Conservation (phyloP, 176 grass and related monocot genomes). For the Triticum dicoccoides region DNA sequence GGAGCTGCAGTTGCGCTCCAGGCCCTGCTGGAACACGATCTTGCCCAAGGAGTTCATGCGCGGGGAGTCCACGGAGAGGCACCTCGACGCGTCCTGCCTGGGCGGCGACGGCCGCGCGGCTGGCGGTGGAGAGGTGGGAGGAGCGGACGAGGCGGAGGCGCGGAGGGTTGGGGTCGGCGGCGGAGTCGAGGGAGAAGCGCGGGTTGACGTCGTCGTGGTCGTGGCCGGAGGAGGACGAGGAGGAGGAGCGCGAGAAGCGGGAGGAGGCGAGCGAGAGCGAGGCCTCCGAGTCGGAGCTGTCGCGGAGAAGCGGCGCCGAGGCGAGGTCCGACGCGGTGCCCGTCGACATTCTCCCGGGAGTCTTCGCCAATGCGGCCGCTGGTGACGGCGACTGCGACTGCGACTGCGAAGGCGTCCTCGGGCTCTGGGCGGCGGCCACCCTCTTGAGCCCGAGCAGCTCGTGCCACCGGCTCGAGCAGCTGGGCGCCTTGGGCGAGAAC, state of each 20-base stretch:
- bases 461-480: conserved; percentile 86
- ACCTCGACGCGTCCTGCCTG: conserved; percentile 5
- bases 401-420: conserved; percentile 17
- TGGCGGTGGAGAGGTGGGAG: not conserved
- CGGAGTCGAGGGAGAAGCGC: conserved; percentile 74
- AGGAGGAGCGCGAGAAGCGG: conserved; percentile 76
- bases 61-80: conserved; percentile 56
- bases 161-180: conserved; percentile 39
- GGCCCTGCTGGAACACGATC: conserved; percentile 73
- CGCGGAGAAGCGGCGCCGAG: conserved; percentile 63
- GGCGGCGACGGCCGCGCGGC: conserved; percentile 6
- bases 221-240: conserved; percentile 64
- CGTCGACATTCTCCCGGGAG: not conserved
- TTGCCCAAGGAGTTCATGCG: conserved; percentile 90
- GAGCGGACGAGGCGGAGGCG: conserved; percentile 55
- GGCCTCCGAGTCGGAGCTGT: conserved; percentile 74
- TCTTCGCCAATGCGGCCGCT: not conserved
- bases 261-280: conserved; percentile 65
- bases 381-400: not conserved
- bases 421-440: conserved; percentile 19
- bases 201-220: conserved; percentile 71
- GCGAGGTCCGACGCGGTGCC: conserved; percentile 36
- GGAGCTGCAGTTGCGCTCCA: conserved; percentile 88
- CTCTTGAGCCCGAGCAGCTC: conserved; percentile 76
- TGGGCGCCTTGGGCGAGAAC: conserved; percentile 95